Evolutionary conservation across 306 rosid species (phyloP), one percentile per base, ranked within the genome.

Genomic region (Phaseolus lunatus): DNA sequence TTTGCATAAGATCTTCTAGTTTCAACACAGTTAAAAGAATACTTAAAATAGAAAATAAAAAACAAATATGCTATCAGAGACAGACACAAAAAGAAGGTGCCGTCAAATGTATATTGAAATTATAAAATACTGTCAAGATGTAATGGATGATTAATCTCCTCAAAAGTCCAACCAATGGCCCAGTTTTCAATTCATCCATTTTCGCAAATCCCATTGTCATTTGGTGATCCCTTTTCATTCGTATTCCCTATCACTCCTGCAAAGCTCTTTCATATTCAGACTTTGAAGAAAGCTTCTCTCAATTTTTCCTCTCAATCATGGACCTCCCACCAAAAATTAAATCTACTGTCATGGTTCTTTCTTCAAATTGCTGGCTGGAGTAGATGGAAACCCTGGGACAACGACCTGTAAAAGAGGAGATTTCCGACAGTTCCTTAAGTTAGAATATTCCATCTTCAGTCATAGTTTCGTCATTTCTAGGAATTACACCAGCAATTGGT

Each of bases 121-220:
- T 52, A 19, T 19, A 3, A 52, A 18, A 52, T 54, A 53, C 10
- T 54, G 22, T 50, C 10, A 0, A 50, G 9, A 20, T 54, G 29
- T 54, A 54, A 54, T 54, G 61, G 29, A 54, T 54, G 61, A 22
- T 54, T 54, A 20, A 54, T 54, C 29, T 54, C 29, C 61, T 54
- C 31, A 22, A 54, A 22, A 27, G 7, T 2, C 61, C 3, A 54
- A 52, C 61, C 3, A 54, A 52, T 52, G 58, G 3, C 61, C 15
- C 7, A 22, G 29, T 53, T 53, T 52, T 53, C 15, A 14, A 20
- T 14, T 53, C 61, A 54, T 22, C 29, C 16, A 22, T 54, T 15
- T 22, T 54, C 29, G 5, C 62, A 54, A 54, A 54, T 10, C 16
- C 31, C 62, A 19, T 13, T 10, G 44, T 54, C 61, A 54, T 20